Conservation (phyloP, 1,139 yeast genomes). For the Geotrichum restrictum region DNA sequence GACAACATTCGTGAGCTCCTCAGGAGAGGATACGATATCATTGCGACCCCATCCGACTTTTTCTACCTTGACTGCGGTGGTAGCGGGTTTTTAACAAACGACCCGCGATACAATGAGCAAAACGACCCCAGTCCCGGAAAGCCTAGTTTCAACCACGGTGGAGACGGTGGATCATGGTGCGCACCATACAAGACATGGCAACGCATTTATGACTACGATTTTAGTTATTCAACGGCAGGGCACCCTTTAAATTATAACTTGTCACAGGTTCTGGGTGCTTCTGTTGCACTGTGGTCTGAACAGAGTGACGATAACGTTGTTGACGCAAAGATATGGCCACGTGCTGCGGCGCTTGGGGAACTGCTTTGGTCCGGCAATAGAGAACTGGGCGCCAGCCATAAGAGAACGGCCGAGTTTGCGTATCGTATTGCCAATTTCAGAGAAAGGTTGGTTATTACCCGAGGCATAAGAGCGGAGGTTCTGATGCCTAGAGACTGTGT, state of each 20-base stretch:
- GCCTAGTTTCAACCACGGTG: constrained; percentile 39
- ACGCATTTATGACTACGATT: constrained; percentile 45
- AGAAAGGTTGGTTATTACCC: constrained; percentile 43
- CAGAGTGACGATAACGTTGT: constrained; percentile 43
- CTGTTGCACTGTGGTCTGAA: constrained; percentile 49
- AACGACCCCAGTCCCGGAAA: constrained; percentile 32
- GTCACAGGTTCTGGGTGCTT: constrained; percentile 45
- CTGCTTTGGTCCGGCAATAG: constrained; percentile 48
- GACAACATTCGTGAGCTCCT: constrained; percentile 39
- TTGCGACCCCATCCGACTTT: constrained; percentile 43
- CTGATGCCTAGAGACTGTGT: constrained; percentile 45
- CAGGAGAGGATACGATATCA: constrained; percentile 44
- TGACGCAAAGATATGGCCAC: constrained; percentile 48
- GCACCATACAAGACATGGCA: constrained; percentile 52
- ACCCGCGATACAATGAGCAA: constrained; percentile 38
- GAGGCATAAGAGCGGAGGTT: constrained; percentile 43
- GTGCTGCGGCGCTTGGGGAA: constrained; percentile 50
- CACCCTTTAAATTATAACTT: neutral
- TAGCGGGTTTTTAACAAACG: constrained; percentile 46
- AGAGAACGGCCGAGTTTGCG: constrained; percentile 40
- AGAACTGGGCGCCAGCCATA: constrained; percentile 35
- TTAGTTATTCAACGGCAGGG: constrained; percentile 38
- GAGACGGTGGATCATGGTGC: constrained; percentile 49
- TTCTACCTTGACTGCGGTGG: constrained; percentile 49
- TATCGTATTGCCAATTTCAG: constrained; percentile 46